Percentiles rank a stretch among this genome's conserved stretches.
phyloP scores from a whole-genome alignment of 2,329 filamentous ascomycete genomes.

The Samsoniella hepiali region DNA sequence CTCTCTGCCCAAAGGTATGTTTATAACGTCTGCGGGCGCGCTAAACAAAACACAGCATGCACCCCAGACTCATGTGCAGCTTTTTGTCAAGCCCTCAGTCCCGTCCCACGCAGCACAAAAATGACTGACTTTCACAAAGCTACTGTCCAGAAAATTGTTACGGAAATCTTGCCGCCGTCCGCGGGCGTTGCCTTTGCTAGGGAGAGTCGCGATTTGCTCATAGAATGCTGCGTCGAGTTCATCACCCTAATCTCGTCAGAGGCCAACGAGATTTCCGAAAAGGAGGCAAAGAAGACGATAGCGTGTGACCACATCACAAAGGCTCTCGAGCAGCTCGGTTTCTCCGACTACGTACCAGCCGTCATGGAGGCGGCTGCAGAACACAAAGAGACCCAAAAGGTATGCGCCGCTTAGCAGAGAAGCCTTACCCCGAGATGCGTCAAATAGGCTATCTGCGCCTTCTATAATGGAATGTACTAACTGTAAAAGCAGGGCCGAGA shows the following conservation, averaged over 20 bases:
- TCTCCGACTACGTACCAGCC: conserved; percentile 85
- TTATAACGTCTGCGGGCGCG: neutral
- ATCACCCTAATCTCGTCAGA: conserved; percentile 98
- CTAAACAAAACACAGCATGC: neutral
- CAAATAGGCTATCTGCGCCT: neutral
- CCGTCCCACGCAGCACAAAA: neutral
- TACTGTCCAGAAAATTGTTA: conserved; percentile 81
- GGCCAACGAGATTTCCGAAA: conserved; percentile 97
- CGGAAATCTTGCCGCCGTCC: conserved; percentile 80
- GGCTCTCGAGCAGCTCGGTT: conserved; percentile 87
- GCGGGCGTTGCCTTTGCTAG: conserved; percentile 83
- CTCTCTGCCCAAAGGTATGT: conserved; percentile 61
- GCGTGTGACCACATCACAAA: conserved; percentile 97
- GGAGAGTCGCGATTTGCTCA: conserved; percentile 89
- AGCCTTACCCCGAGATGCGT: conserved; percentile 48
- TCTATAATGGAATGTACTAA: conserved; percentile 53
- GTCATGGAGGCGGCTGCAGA: conserved; percentile 83
- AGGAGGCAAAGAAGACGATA: conserved; percentile 98
- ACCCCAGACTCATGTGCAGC: neutral
- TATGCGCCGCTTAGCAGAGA: conserved; percentile 36
- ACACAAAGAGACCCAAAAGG: conserved; percentile 91
- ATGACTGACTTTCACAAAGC: conserved; percentile 42
- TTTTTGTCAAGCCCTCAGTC: neutral
- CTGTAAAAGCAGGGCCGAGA: conserved; percentile 68
- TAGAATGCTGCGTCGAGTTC: conserved; percentile 98